Percentiles rank a stretch among this genome's conserved stretches.
phyloP scores from a whole-genome alignment of 2,329 filamentous ascomycete genomes.

The Paecilomyces sp. region DNA sequence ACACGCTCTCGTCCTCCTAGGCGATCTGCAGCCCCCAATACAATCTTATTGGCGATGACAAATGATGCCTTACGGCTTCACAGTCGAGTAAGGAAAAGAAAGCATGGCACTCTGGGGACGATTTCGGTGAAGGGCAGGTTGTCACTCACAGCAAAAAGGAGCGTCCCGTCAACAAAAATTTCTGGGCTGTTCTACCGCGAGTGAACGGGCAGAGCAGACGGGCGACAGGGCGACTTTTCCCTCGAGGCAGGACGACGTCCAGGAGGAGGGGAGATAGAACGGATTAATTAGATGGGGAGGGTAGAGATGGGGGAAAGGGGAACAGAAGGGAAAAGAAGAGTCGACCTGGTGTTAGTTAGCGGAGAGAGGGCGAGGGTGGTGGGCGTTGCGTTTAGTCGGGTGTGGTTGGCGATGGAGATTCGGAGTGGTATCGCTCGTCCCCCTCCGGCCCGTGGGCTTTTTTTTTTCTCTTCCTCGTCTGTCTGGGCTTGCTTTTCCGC shows the following conservation, averaged over 20 bases:
- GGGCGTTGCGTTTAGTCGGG: background rate
- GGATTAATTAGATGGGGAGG: slow-evolving; percentile 10
- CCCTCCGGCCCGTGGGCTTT: slow-evolving; percentile 1
- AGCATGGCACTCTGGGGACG: background rate
- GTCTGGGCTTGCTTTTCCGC: background rate
- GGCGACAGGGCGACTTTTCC: slow-evolving; percentile 16
- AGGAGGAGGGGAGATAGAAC: slow-evolving; percentile 9
- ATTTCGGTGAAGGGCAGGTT: slow-evolving; percentile 1
- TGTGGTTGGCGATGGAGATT: slow-evolving; percentile 4
- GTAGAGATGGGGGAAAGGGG: slow-evolving; percentile 18
- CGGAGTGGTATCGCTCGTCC: slow-evolving; percentile 1
- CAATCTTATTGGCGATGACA: background rate
- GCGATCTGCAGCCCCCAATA: background rate
- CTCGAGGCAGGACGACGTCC: slow-evolving; percentile 11
- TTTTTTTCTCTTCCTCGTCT: background rate
- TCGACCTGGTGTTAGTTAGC: slow-evolving; percentile 8
- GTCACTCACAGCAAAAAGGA: slow-evolving; percentile 21
- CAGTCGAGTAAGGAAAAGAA: background rate
- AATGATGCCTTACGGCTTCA: background rate
- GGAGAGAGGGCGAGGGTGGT: slow-evolving; percentile 12
- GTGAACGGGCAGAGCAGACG: slow-evolving; percentile 14
- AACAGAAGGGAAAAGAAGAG: slow-evolving; percentile 19
- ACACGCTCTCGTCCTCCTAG: slow-evolving; percentile 1
- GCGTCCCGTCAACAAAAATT: slow-evolving; percentile 13
- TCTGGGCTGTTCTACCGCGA: slow-evolving; percentile 24